phyloP scores from a whole-genome alignment of 257 asterid genomes.

The Fraxinus americana region DNA sequence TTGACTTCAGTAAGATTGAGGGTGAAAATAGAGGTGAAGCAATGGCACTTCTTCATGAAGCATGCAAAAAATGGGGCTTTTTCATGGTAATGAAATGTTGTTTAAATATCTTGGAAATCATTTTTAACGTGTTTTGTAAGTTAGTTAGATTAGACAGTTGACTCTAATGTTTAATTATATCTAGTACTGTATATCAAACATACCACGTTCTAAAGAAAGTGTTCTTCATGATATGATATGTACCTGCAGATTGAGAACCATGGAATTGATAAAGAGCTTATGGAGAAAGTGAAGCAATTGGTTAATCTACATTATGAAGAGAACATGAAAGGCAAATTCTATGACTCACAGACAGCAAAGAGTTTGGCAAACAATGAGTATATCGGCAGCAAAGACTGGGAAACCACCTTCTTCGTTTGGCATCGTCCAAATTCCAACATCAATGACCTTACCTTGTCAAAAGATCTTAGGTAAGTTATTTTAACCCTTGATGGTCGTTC shows the following conservation, averaged over 20 bases:
- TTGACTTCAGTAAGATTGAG: slow-evolving; percentile 55
- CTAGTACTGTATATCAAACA: not conserved
- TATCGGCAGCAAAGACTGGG: slow-evolving; percentile 64
- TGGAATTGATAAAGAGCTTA: slow-evolving; percentile 53
- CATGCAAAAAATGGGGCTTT: slow-evolving; percentile 87
- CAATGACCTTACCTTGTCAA: slow-evolving; percentile 50
- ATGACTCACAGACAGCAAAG: slow-evolving; percentile 54
- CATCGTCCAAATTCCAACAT: slow-evolving; percentile 77
- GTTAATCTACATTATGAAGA: slow-evolving; percentile 66
- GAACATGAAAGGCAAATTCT: slow-evolving; percentile 56
- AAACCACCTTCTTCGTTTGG: slow-evolving; percentile 66
- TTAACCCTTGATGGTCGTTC: not conserved
- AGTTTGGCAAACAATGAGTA: slow-evolving; percentile 42
- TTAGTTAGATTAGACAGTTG: not conserved
- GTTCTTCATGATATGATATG: not conserved
- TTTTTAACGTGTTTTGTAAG: not conserved
- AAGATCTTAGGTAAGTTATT: slow-evolving; percentile 55
- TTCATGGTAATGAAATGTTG: slow-evolving; percentile 59
- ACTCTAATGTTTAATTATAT: not conserved
- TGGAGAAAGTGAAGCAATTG: slow-evolving; percentile 65
- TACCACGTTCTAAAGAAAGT: not conserved
- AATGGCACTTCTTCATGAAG: slow-evolving; percentile 77
- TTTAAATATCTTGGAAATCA: not conserved
- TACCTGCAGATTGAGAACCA: slow-evolving; percentile 84
- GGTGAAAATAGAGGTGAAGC: slow-evolving; percentile 57